Conservation (phyloP, 257 asterid genomes). For the Osmanthus fragrans region DNA sequence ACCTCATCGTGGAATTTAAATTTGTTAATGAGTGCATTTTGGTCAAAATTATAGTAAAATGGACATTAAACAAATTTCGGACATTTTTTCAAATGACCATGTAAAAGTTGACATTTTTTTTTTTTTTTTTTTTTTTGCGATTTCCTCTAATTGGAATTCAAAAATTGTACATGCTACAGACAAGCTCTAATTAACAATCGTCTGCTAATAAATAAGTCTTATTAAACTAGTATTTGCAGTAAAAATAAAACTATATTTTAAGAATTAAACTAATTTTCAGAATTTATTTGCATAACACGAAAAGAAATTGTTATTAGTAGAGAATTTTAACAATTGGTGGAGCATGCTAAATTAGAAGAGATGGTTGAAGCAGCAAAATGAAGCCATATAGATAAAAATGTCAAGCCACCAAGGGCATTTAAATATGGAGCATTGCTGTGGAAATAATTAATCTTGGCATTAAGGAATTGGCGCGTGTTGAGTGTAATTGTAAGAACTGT, state of each 20-base stretch:
- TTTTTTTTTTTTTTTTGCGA: too few species aligned
- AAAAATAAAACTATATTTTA: background rate
- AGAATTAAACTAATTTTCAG: background rate
- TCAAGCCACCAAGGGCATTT: background rate
- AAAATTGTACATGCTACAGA: background rate
- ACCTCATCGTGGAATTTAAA: too few species aligned
- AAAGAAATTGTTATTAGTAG: background rate
- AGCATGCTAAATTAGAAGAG: background rate
- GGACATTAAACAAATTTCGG: too few species aligned
- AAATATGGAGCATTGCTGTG: constrained; percentile 15
- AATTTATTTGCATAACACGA: background rate
- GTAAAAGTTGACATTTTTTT: too few species aligned
- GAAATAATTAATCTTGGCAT: constrained; percentile 17
- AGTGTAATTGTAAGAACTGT: constrained; percentile 12
- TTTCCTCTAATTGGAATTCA: too few species aligned
- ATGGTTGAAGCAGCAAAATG: background rate
- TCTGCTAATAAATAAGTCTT: background rate
- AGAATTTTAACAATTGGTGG: background rate
- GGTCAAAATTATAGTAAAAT: too few species aligned
- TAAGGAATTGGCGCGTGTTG: background rate
- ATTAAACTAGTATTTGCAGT: background rate
- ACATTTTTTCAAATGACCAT: too few species aligned
- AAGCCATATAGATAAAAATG: background rate
- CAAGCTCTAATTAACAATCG: background rate
- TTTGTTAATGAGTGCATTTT: too few species aligned